Base-by-base conservation (phyloP, 176 grass and related monocot genomes). In the Thinopyrum elongatum region DNA sequence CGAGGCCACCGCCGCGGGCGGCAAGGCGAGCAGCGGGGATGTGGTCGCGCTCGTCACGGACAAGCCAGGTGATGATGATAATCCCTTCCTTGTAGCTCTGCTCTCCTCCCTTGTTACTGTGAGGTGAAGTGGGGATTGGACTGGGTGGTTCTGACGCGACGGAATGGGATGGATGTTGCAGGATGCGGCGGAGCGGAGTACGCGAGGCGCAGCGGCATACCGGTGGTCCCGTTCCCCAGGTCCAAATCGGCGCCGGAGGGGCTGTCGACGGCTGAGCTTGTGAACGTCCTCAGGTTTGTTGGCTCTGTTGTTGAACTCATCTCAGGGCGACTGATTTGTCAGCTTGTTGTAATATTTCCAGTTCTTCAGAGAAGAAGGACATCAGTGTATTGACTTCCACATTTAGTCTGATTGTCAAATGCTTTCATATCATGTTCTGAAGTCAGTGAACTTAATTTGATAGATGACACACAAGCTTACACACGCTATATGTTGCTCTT, bases 181-280 rank as follows among this genome's bases (percentile, higher is more conserved):
- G 82, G 81, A 70, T 95, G 96, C 73, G 84, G 93, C 61, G 96
- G 96, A 4, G 93, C 92, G 2, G 82, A 92, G 49, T 88, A 92
- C 79, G 92, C 96, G 39, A 91, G 86, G 73, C 82, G 58, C 64
- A 95, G 80, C 70, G 81, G 70, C 63, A 90, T 94, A 62, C 90
- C 86, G 28, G 90, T 94, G 77, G 41, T 91, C 8, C 44, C 92
- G 21, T 98, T 94, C 22, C 91, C 92, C 0, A 94, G 89, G 25
- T 91, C 80, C n/a, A 98, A 92, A 64, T 91, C 79, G 36, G 39
- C 72, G 17, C 80, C 82, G 0, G 88, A 92, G 49, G 96, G 90
- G 68, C 2, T 95, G n/a, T 87, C 90, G 34, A 65, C 77, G 4
- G 31, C 60, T 55, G 76, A 92, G 34, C 66, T 98, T 57, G 4